These are phyloP conservation scores for Haplographium delicatum DNA, from an alignment of 495 filamentous ascomycete genomes.

Conservation along the genomic window DNA sequence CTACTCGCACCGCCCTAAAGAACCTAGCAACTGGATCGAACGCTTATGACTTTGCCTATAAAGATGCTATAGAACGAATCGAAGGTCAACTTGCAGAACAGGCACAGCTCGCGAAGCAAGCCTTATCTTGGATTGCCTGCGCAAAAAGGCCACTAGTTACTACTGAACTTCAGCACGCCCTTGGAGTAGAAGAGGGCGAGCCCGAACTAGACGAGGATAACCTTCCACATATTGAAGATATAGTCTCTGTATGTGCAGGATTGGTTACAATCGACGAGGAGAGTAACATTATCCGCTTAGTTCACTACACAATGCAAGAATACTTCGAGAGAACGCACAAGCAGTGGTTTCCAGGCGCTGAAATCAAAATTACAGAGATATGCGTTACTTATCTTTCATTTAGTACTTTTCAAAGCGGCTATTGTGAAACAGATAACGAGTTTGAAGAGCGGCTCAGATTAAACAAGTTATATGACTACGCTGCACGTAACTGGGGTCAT, in stretches of 20 bases:
- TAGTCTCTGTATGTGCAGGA: conserved; percentile 26
- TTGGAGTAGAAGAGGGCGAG: conserved; percentile 24
- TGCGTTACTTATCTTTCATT: conserved; percentile 14
- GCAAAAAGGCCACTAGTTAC: conserved; percentile 18
- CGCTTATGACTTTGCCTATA: not conserved
- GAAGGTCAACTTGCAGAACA: conserved; percentile 24
- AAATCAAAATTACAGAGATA: not conserved
- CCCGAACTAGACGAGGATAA: conserved; percentile 27
- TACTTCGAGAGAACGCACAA: conserved; percentile 5
- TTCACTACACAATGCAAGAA: conserved; percentile 17
- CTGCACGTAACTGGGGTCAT: too few relatives aligned
- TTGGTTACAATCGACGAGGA: conserved; percentile 36
- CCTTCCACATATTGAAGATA: too few relatives aligned
- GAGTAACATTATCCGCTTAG: conserved; percentile 28
- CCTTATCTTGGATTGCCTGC: too few relatives aligned
- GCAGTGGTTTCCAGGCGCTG: not conserved
- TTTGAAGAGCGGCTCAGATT: conserved; percentile 16
- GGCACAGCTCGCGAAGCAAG: conserved; percentile 12
- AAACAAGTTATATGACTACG: conserved; percentile 9
- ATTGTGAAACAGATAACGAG: too few relatives aligned
- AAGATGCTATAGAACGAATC: conserved; percentile 6
- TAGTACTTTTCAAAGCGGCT: too few relatives aligned
- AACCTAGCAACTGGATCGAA: not conserved
- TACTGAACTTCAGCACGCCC: conserved; percentile 32
- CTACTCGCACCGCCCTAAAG: not conserved